phyloP scores from a whole-genome alignment of 257 asterid genomes.

The Lycium barbarum region DNA sequence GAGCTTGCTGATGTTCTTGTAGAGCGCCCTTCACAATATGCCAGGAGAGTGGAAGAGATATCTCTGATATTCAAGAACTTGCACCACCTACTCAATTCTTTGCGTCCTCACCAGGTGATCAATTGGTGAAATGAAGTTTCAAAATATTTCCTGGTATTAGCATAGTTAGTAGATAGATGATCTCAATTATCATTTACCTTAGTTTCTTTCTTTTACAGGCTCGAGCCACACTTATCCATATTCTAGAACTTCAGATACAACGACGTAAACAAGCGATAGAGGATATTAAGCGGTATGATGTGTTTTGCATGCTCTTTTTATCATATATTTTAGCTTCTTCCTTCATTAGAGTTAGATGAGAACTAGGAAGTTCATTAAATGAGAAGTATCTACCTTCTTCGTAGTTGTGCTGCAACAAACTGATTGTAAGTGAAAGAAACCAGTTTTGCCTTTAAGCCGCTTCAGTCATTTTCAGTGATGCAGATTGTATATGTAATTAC shows the following conservation, averaged over 20 bases:
- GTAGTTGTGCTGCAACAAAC: slow-evolving; percentile 17
- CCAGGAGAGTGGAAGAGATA: slow-evolving; percentile 93
- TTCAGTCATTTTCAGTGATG: not conserved
- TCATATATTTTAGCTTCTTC: slow-evolving; percentile 21
- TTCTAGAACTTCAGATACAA: slow-evolving; percentile 93
- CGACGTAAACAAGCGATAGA: slow-evolving; percentile 94
- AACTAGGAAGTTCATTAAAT: not conserved
- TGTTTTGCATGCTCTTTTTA: slow-evolving; percentile 27
- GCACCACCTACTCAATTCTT: slow-evolving; percentile 92
- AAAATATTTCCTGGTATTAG: not conserved
- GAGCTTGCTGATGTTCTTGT: slow-evolving; percentile 97
- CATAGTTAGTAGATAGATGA: not conserved
- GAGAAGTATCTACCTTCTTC: not conserved
- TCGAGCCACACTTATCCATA: slow-evolving; percentile 92
- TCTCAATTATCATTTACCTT: slow-evolving; percentile 12
- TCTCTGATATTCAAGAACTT: slow-evolving; percentile 89
- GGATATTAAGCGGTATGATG: slow-evolving; percentile 82
- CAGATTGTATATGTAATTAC: not conserved
- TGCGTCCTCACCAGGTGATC: slow-evolving; percentile 95
- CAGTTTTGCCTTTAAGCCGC: not conserved
- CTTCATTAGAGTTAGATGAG: slow-evolving; percentile 14
- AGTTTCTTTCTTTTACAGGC: slow-evolving; percentile 59
- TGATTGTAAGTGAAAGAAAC: not conserved
- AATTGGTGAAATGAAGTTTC: not conserved
- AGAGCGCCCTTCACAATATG: slow-evolving; percentile 96